Conservation (phyloP, 2,329 filamentous ascomycete genomes). For the Neofusicoccum sp. region DNA sequence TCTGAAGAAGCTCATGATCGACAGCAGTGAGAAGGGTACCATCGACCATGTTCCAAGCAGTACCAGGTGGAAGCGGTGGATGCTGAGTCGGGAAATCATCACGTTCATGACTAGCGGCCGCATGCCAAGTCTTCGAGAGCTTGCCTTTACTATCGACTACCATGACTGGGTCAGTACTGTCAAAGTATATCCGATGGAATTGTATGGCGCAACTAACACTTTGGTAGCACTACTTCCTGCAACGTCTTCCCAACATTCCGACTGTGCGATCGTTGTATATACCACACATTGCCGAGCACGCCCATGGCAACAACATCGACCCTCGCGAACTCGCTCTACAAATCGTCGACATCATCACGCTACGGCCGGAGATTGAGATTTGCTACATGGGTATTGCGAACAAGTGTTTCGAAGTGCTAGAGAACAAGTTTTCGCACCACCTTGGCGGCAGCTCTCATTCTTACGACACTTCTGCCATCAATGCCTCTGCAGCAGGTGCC, state of each 20-base stretch:
- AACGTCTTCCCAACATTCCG: slow-evolving; percentile 67
- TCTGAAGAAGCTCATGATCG: slow-evolving; percentile 70
- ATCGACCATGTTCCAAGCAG: slow-evolving; percentile 39
- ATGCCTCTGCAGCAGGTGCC: background rate
- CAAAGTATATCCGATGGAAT: background rate
- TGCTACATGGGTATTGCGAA: slow-evolving; percentile 73
- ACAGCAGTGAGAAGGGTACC: slow-evolving; percentile 60
- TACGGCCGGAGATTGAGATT: slow-evolving; percentile 72
- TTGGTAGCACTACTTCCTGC: slow-evolving; percentile 71
- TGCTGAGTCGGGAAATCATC: slow-evolving; percentile 66
- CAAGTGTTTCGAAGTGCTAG: slow-evolving; percentile 81
- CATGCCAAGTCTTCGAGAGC: slow-evolving; percentile 68
- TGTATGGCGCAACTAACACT: background rate
- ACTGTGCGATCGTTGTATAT: slow-evolving; percentile 71
- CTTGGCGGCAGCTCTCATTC: slow-evolving; percentile 26
- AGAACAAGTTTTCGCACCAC: slow-evolving; percentile 54
- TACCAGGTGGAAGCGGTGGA: slow-evolving; percentile 66
- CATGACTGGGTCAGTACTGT: slow-evolving; percentile 68
- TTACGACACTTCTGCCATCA: slow-evolving; percentile 18
- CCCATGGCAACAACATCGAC: slow-evolving; percentile 55
- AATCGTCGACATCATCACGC: slow-evolving; percentile 72
- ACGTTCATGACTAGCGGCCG: slow-evolving; percentile 73
- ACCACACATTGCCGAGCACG: slow-evolving; percentile 63
- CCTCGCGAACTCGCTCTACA: slow-evolving; percentile 71
- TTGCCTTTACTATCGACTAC: slow-evolving; percentile 71